phyloP scores from a whole-genome alignment of 1,284 basidiomycete genomes.

The Malassezia obtusa region DNA sequence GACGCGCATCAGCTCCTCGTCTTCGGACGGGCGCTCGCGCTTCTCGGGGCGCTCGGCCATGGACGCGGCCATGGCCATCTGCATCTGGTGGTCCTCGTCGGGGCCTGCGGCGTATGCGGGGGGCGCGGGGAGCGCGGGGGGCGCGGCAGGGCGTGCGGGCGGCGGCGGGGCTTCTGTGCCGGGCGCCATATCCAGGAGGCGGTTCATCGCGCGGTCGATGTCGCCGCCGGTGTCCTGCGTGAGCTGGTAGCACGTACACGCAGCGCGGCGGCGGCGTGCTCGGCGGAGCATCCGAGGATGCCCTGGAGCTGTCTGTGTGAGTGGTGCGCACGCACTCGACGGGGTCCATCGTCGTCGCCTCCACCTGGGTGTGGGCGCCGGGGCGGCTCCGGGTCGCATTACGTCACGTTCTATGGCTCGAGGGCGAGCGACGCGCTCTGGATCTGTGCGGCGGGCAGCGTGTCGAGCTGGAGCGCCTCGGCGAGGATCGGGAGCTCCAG shows the following conservation, averaged over 20 bases:
- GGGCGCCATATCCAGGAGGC: neutral
- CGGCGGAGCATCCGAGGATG: slow-evolving; percentile 10
- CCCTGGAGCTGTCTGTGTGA: slow-evolving; percentile 10
- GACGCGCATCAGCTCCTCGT: slow-evolving; percentile 14
- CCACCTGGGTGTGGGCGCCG: neutral
- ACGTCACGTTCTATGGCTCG: neutral
- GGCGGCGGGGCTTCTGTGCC: neutral
- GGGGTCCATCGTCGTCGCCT: slow-evolving; percentile 3
- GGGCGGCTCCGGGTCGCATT: too few relatives aligned
- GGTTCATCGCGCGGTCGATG: slow-evolving; percentile 16
- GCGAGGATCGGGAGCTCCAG: slow-evolving; percentile 13
- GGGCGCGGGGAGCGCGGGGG: neutral
- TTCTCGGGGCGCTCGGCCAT: neutral
- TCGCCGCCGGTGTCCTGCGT: neutral
- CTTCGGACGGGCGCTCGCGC: neutral
- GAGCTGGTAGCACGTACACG: neutral
- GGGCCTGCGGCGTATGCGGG: neutral
- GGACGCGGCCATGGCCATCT: slow-evolving; percentile 12
- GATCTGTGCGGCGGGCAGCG: slow-evolving; percentile 11
- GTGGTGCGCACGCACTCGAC: slow-evolving; percentile 3
- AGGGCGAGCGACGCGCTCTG: slow-evolving; percentile 11
- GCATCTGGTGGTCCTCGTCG: slow-evolving; percentile 13
- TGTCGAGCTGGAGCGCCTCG: slow-evolving; percentile 15
- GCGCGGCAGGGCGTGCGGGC: neutral
- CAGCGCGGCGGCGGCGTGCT: slow-evolving; percentile 1